A percentile compares a stretch with the other conserved stretches of the same genome.
Conservation (phyloP, 257 asterid species). For the Lantana camara region DNA sequence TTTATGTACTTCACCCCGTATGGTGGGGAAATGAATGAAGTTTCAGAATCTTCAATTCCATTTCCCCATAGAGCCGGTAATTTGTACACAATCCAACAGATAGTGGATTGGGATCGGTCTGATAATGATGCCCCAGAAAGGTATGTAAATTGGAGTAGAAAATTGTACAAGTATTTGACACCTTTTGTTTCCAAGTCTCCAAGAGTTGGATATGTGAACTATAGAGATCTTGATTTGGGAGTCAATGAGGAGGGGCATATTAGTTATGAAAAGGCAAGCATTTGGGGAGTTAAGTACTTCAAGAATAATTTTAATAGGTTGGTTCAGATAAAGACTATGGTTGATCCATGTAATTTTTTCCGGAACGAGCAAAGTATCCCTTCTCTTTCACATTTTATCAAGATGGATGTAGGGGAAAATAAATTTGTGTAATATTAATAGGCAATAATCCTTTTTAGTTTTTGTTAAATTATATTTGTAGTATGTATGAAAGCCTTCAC, state of each 20-base stretch:
- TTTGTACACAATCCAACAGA: neutral
- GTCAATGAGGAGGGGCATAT: neutral
- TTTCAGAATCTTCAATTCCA: neutral
- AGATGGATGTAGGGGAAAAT: no score
- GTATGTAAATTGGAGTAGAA: neutral
- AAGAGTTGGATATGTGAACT: neutral
- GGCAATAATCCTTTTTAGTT: no score
- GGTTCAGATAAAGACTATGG: neutral
- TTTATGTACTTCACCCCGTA: no score
- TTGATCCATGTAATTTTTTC: slow-evolving; percentile 32
- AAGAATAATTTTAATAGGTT: neutral
- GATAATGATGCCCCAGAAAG: neutral
- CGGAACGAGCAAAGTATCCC: slow-evolving; percentile 37
- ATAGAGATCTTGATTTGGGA: neutral
- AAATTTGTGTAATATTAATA: no score
- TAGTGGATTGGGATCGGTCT: neutral
- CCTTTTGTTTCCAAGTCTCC: neutral
- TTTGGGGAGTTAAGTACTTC: neutral
- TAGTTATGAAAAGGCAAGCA: neutral
- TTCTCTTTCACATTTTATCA: no score
- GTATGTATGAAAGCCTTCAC: no score
- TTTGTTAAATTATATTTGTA: no score
- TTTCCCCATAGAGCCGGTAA: neutral
- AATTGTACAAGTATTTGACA: neutral
- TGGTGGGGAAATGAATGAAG: neutral